Conservation (phyloP, 345 rosid genomes). For the Erodium maritimum region DNA sequence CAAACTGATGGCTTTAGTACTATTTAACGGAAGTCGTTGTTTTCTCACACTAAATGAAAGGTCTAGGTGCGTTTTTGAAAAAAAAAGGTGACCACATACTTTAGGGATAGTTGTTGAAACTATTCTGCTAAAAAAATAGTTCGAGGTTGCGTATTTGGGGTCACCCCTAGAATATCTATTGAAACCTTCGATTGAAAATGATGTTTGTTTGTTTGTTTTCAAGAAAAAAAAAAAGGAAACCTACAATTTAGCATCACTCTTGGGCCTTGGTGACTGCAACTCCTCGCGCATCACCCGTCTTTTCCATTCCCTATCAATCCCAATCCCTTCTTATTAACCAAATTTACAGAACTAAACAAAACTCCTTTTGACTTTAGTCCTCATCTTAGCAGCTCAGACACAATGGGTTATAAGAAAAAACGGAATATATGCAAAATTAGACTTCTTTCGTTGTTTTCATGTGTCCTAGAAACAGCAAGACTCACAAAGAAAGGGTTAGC, state of each 20-base stretch:
- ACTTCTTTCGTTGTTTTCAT: conserved; percentile 3
- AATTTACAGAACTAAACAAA: background rate
- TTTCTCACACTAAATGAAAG: no score
- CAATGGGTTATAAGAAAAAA: background rate
- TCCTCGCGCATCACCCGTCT: conserved; percentile 81
- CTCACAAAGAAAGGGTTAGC: conserved; percentile 92
- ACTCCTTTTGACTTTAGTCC: background rate
- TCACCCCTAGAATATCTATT: no score
- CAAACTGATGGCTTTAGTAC: no score
- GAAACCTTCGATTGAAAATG: background rate
- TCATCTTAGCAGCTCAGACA: background rate
- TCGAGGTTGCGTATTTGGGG: no score
- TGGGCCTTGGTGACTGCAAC: conserved; percentile 60
- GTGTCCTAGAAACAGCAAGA: conserved; percentile 47
- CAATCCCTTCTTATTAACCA: conserved; percentile 27
- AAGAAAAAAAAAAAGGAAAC: conserved; percentile 34
- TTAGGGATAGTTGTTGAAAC: no score
- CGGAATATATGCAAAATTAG: background rate
- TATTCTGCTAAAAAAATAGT: no score
- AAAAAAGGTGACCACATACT: no score
- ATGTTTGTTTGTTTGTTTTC: background rate
- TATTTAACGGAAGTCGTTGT: no score
- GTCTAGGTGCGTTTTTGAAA: no score
- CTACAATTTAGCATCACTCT: conserved; percentile 59
- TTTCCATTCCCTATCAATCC: conserved; percentile 78